A percentile compares a stretch with the other conserved stretches of the same genome.
Conservation (phyloP, 108 stramenopile species). For the Cylindrotheca closterium region DNA sequence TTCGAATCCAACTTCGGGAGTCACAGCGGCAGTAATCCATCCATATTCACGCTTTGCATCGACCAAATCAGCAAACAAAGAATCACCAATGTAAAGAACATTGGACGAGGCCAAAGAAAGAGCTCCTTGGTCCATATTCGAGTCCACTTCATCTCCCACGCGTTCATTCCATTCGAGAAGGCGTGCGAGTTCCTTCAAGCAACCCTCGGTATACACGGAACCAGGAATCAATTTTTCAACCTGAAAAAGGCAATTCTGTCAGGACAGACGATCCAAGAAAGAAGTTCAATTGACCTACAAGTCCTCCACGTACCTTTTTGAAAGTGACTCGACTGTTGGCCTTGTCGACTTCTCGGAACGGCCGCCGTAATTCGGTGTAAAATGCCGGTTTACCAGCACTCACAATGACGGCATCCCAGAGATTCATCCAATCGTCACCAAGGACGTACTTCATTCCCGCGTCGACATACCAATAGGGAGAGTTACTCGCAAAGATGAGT, state of each 20-base stretch:
- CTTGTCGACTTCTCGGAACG: slow-evolving; percentile 84
- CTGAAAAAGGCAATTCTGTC: too few relatives aligned
- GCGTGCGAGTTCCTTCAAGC: slow-evolving; percentile 69
- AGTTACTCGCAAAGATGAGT: slow-evolving; percentile 87
- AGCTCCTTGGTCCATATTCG: slow-evolving; percentile 32
- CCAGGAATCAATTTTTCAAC: slow-evolving; percentile 44
- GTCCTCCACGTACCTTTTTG: slow-evolving; percentile 45
- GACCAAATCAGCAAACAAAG: slow-evolving; percentile 96
- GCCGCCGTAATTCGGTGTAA: slow-evolving; percentile 80
- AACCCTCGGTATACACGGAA: slow-evolving; percentile 79
- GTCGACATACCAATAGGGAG: slow-evolving; percentile 91
- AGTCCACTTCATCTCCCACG: slow-evolving; percentile 13
- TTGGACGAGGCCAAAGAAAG: slow-evolving; percentile 53
- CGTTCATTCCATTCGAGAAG: slow-evolving; percentile 53
- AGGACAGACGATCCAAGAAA: too few relatives aligned
- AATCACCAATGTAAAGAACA: slow-evolving; percentile 96
- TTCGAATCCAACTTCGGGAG: slow-evolving; percentile 78
- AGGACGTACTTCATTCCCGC: slow-evolving; percentile 93
- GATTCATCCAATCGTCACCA: slow-evolving; percentile 86
- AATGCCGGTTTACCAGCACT: slow-evolving; percentile 92
- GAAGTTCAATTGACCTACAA: not conserved
- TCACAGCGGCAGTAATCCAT: slow-evolving; percentile 90
- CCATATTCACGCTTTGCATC: slow-evolving; percentile 92
- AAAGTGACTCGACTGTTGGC: slow-evolving; percentile 62
- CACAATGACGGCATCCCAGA: slow-evolving; percentile 78